These are phyloP conservation scores for Malus hybrid DNA, from an alignment of 331 rosid species.

Conservation along the genomic window DNA sequence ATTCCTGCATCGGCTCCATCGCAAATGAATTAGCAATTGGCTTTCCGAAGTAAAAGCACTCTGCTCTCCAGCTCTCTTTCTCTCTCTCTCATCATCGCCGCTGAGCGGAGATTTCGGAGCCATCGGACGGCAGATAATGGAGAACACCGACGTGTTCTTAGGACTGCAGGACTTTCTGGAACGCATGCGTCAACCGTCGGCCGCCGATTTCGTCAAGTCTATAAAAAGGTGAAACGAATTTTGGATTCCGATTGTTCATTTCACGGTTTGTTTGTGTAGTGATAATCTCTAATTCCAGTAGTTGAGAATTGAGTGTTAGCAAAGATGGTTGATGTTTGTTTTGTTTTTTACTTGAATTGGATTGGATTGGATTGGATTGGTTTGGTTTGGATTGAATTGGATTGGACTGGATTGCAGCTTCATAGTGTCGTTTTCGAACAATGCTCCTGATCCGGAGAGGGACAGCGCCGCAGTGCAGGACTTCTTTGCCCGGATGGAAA, in stretches of 20 bases:
- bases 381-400: not conserved
- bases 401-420: constrained; percentile 49
- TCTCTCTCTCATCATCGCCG: not conserved
- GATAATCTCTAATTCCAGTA: not conserved
- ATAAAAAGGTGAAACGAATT: constrained; percentile 61
- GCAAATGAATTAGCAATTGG: not conserved
- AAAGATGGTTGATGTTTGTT: not conserved
- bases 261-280: not conserved
- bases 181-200: constrained; percentile 97
- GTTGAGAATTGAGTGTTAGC: not conserved
- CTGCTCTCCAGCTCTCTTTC: not conserved
- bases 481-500: constrained; percentile 79
- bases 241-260: not conserved
- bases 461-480: constrained; percentile 75
- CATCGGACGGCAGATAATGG: constrained; percentile 42
- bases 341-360: not conserved
- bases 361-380: not conserved
- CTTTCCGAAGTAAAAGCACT: not conserved
- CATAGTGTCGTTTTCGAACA: constrained; percentile 76
- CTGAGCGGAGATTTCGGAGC: not conserved
- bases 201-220: constrained; percentile 89
- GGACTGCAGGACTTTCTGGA: constrained; percentile 93
- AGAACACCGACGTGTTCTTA: constrained; percentile 79
- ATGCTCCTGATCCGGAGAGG: constrained; percentile 82
- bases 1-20: not conserved